Base-by-base conservation (phyloP, 2,329 filamentous ascomycete genomes). In the Leptographium radiaticola region DNA sequence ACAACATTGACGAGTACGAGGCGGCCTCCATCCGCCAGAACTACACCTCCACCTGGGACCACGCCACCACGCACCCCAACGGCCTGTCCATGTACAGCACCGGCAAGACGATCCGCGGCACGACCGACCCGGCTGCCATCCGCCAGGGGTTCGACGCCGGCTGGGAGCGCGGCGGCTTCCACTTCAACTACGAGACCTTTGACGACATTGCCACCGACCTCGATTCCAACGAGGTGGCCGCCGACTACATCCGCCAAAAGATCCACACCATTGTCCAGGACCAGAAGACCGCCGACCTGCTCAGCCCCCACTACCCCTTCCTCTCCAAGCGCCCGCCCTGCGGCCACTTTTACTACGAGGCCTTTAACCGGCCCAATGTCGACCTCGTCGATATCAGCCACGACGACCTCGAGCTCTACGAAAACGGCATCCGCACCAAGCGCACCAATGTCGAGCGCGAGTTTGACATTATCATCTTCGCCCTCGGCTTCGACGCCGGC, bases 341-440 rank as follows among this genome's bases (percentile, higher is more conserved):
- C 0, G 75, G 78, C 53, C 65, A 69, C 31, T 64, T 65, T 6
- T 79, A 76, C 59, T 77, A 72, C 56, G 72, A 80, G 55, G 67
- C 71, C 0, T 71, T 72, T 47, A 71, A 75, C 53, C 65, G 69
- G 38, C 62, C 65, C 0, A 70, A 75, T 40, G 73, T 79, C 3
- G 59, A 70, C 2, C 59, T 79, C 2, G 66, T 78, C 15, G 70
- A 76, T 53, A 60, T 77, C 18, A 68, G 66, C 4, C 60, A 67
- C 11, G 69, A 56, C 72, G 80, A 6, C 52, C 63, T 64, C 12
- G 60, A 65, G 18, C 64, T 76, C 13, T 70, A 66, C 0, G 61
- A 63, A 2, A 66, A 58, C 0, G 74, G 73, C 1, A 67, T 77
- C 49, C 57, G 60, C 20, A 44, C 42, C 10, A 65, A 67, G 1